Evolutionary conservation across 1,139 yeast genomes (phyloP).

Genomic region (Geotrichum aggregatum): DNA sequence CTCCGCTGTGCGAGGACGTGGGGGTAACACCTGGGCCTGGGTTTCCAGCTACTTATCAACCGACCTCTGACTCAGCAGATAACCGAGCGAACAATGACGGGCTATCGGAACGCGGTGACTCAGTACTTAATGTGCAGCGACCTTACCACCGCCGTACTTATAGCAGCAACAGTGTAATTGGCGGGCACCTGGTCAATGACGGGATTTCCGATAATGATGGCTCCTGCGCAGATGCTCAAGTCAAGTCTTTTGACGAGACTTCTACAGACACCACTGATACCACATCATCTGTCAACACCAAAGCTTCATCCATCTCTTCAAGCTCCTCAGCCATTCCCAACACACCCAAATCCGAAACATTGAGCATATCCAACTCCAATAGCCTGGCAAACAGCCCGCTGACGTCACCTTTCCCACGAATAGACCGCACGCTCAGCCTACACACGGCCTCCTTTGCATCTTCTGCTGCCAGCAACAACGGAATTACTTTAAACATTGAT

Average conservation of each 20-base stretch:
- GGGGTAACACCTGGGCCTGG: neutral
- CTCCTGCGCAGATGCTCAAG: too few species aligned
- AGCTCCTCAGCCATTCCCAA: neutral
- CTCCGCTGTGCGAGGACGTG: slow-evolving; percentile 1
- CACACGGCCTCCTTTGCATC: slow-evolving; percentile 8
- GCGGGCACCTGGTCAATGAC: slow-evolving; percentile 15
- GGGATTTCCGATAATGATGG: neutral
- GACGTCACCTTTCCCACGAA: slow-evolving; percentile 17
- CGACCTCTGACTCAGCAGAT: neutral
- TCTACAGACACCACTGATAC: slow-evolving; percentile 6
- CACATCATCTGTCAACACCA: neutral
- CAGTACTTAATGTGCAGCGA: slow-evolving; percentile 5
- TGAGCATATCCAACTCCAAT: slow-evolving; percentile 3
- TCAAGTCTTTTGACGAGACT: slow-evolving; percentile 2
- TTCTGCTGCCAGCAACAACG: slow-evolving; percentile 7
- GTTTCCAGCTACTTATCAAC: neutral
- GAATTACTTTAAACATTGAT: slow-evolving; percentile 63
- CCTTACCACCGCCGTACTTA: slow-evolving; percentile 19
- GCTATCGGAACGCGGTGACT: too few species aligned
- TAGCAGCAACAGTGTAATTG: slow-evolving; percentile 15
- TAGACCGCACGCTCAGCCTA: slow-evolving; percentile 7
- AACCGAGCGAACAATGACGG: neutral
- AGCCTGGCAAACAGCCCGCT: slow-evolving; percentile 6
- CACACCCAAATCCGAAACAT: neutral
- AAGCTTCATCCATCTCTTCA: neutral